phyloP scores from a whole-genome alignment of 2,329 filamentous ascomycete species.

The Colletotrichum simmondsii region DNA sequence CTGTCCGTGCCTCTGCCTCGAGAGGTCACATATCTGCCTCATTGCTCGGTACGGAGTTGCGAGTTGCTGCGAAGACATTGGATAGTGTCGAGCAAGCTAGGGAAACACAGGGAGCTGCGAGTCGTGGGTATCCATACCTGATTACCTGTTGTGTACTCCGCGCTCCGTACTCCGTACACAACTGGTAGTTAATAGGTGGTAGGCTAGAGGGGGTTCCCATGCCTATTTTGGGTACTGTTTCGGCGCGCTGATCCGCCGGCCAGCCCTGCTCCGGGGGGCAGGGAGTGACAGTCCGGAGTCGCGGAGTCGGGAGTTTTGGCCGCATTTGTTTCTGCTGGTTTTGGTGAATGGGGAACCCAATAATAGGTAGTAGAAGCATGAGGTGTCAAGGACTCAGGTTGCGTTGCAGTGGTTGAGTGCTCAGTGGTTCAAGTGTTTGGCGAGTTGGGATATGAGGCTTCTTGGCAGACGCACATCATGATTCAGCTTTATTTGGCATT shows the following conservation, averaged over 20 bases:
- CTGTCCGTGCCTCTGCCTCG: background rate
- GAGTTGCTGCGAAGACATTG: background rate
- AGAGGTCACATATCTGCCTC: background rate
- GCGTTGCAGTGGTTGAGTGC: background rate
- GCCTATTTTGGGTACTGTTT: slow-evolving; percentile 18
- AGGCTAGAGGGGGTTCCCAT: background rate
- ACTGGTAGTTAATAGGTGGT: no score
- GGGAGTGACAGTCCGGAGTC: slow-evolving; percentile 26
- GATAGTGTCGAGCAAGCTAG: no score
- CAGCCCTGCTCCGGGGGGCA: slow-evolving; percentile 16
- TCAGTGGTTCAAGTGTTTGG: background rate
- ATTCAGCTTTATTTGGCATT: slow-evolving; percentile 9
- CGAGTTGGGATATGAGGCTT: background rate
- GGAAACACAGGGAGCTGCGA: background rate
- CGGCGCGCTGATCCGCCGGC: slow-evolving; percentile 33
- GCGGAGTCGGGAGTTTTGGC: slow-evolving; percentile 19
- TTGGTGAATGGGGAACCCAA: background rate
- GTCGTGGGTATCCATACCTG: no score
- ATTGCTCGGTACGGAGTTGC: background rate
- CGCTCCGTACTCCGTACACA: no score
- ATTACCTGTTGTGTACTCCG: no score
- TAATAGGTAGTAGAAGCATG: no score
- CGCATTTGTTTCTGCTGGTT: slow-evolving; percentile 16
- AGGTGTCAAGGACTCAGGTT: background rate
- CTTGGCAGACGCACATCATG: slow-evolving; percentile 24